These are phyloP conservation scores for Stachybotrys chartarum DNA, from an alignment of 2,329 filamentous ascomycete species.

Conservation along the genomic window DNA sequence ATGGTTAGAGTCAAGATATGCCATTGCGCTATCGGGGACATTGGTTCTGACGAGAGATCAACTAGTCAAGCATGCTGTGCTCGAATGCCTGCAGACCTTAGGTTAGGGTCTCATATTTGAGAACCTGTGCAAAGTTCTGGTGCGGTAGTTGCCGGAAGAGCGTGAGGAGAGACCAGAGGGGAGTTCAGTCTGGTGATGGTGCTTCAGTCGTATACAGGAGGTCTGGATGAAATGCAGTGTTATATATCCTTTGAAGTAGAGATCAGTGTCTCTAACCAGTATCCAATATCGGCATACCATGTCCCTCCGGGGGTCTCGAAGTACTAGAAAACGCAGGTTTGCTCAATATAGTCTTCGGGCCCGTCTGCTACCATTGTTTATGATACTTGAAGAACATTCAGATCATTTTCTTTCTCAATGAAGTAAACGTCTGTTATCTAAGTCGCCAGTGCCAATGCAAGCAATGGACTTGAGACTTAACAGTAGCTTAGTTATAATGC, in stretches of 20 bases:
- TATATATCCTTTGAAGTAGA: slow-evolving; percentile 38
- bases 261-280: too few relatives aligned
- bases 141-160: slow-evolving; percentile 29
- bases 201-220: slow-evolving; percentile 32
- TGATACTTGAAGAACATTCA: too few relatives aligned
- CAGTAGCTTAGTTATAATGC: too few relatives aligned
- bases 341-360: too few relatives aligned
- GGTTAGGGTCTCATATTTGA: slow-evolving; percentile 45
- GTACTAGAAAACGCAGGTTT: too few relatives aligned
- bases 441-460: too few relatives aligned
- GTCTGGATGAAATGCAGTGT: slow-evolving; percentile 29
- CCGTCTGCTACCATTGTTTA: too few relatives aligned
- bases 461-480: too few relatives aligned
- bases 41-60: slow-evolving; percentile 34
- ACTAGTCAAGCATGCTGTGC: neutral
- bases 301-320: too few relatives aligned
- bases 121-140: slow-evolving; percentile 41
- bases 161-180: slow-evolving; percentile 33
- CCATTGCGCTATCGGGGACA: slow-evolving; percentile 49
- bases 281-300: too few relatives aligned
- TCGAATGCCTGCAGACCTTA: slow-evolving; percentile 16
- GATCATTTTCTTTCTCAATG: too few relatives aligned
- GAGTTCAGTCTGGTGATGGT: slow-evolving; percentile 37
- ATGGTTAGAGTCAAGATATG: slow-evolving; percentile 44
- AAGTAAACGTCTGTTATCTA: too few relatives aligned